Base-by-base conservation (phyloP, 1,139 yeast species). In the Geotrichum bryndzae region DNA sequence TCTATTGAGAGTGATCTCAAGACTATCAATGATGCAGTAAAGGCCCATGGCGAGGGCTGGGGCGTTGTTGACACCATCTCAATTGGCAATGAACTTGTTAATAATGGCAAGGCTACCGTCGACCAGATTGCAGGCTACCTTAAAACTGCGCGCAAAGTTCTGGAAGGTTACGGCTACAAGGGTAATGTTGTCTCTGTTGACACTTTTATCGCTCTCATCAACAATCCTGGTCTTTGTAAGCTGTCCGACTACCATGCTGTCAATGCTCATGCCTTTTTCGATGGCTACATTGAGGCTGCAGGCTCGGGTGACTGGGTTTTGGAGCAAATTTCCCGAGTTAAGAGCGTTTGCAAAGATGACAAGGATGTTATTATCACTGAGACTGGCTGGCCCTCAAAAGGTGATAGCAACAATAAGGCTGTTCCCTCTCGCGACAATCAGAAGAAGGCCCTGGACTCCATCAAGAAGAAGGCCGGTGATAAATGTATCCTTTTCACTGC, bases 241-340 rank as follows among this genome's bases (percentile, higher is more conserved):
- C 74, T 77, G 72, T 84, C 92, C 60, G 96, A 90, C 80, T 89
- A 86, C 81, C 77, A 87, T 69, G 96, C 96, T 63, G 90, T 87
- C 70, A 90, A 90, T 80, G 90, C 95, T 66, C 96, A 90, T 76
- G 89, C 96, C 66, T 90, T 80, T 86, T 90, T 90, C 79, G 96
- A 88, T 71, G 94, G 95, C 72, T 73, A 76, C 68, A 81, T 82
- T 64, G 74, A 78, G 56, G 88, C 96, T 65, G 77, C 73, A 38
- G 79, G 82, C 65, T 84, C 96, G 62, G 97, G 96, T 75, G 67
- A 80, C 27, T 90, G 91, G 90, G 83, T 88, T 65, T 76, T 82
- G 69, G 73, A 77, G 68, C 92, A 88, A 78, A 84, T 89, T 70
- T 80, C 82, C 73, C 81, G 84, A 72, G 85, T 90, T 64, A 77